Percentiles rank a stretch among this genome's conserved stretches.
phyloP scores from a whole-genome alignment of 305 asterid species.

The Fraxinus floribunda region DNA sequence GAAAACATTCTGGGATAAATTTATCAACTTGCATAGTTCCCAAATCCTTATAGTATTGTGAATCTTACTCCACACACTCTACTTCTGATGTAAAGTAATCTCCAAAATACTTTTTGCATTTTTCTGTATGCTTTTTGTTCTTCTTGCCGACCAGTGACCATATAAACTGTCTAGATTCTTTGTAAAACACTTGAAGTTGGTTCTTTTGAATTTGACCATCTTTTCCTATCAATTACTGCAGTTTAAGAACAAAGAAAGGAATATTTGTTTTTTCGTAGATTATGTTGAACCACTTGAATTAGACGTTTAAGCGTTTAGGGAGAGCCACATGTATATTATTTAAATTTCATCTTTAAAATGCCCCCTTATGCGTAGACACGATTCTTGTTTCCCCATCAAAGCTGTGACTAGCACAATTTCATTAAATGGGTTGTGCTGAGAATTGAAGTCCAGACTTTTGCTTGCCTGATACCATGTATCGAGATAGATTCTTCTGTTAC shows the following conservation, averaged over 20 bases:
- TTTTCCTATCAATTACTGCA: neutral
- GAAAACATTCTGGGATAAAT: neutral
- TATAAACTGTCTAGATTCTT: neutral
- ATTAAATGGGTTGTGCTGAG: too few relatives aligned
- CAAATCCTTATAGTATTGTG: neutral
- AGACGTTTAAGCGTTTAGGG: too few relatives aligned
- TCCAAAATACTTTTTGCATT: neutral
- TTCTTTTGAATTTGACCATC: neutral
- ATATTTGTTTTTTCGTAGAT: neutral
- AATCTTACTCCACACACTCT: neutral
- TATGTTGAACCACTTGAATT: neutral
- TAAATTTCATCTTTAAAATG: too few relatives aligned
- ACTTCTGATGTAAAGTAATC: neutral
- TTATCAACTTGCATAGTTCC: neutral
- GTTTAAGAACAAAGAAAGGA: neutral
- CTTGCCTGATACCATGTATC: neutral
- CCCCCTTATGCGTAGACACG: too few relatives aligned
- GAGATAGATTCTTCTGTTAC: neutral
- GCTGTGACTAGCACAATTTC: too few relatives aligned
- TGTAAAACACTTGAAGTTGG: neutral
- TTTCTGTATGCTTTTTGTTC: neutral
- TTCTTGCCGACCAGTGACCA: neutral
- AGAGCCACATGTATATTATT: too few relatives aligned
- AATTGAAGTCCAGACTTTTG: too few relatives aligned
- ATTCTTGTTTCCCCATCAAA: too few relatives aligned